Evolutionary conservation across 1,284 basidiomycete genomes (phyloP), one percentile per base, ranked within the genome.

Genomic region (Neonothopanus nambi): DNA sequence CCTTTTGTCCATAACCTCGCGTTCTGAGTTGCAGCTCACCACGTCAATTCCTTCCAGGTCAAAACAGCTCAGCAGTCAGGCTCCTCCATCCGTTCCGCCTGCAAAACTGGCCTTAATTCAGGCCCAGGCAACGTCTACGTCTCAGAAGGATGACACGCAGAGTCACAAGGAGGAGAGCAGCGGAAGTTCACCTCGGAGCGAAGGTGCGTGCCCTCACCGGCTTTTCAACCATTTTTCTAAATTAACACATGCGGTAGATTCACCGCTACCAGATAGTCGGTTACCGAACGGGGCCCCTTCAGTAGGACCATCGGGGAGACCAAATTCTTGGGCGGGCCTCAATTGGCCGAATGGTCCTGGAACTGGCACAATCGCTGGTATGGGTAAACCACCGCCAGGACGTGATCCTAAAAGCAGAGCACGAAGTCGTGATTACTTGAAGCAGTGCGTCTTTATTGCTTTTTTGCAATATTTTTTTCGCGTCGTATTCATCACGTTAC

Each of bases 321-420:
- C 77, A 33, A 74, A 75, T 60, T 84, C 84, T 5, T 85, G 81
- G 80, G 76, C 79, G 54, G 78, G 77, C 47, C 63, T 74, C 8
- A 81, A 79, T 55, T 77, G 74, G 75, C 59, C 69, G 18, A 72
- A 67, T 57, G 73, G 73, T 28, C 75, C 77, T 5, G 60, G 72
- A 17, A 64, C 67, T 42, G 74, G 70, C 33, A 64, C 77, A 12
- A 63, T 72, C 13, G 76, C 78, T 59, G 75, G 72, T 44, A 67
- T 81, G 63, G 86, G 87, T 57, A 94, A 87, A 71, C 85, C 81
- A 48, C 85, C 83, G 46, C 83, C 81, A 28, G 90, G 83, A 51
- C 87, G 89, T 59, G 95, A 99, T 71, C 93, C 94, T 18, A 96
- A 97, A 71, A 92, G 92, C 62, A 84, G 96, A 61, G 94, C 95